A percentile compares a stretch with the other conserved stretches of the same genome.
phyloP scores from a whole-genome alignment of 352 stramenopile species.

The Peronosclerospora sorghi region DNA sequence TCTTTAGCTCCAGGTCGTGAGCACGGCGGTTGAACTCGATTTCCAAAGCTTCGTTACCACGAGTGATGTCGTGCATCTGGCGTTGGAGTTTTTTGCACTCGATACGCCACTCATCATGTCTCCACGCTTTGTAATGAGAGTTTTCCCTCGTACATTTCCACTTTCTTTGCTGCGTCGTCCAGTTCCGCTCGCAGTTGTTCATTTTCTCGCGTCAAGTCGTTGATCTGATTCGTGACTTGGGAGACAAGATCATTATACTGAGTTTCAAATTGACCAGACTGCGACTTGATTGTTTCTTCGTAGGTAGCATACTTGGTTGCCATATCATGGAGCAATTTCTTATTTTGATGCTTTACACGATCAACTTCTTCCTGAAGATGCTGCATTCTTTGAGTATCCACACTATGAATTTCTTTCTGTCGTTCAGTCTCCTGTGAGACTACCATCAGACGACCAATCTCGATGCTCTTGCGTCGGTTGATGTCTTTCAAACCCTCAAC shows the following conservation, averaged over 20 bases:
- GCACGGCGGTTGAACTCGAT: constrained; percentile 39
- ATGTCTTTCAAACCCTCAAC: no score
- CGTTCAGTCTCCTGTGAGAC: no score
- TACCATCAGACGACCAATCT: no score
- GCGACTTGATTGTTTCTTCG: constrained; percentile 33
- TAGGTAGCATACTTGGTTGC: constrained; percentile 33
- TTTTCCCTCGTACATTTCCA: constrained; percentile 21
- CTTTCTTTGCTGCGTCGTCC: constrained; percentile 35
- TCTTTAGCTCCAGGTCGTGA: constrained; percentile 37
- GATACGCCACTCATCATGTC: constrained; percentile 31
- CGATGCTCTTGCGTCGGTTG: no score
- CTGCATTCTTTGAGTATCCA: no score
- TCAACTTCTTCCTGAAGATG: no score
- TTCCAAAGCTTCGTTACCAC: constrained; percentile 34
- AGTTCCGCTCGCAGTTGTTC: no score
- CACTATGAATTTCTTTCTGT: no score
- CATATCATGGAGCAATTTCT: constrained; percentile 33
- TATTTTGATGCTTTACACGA: constrained; percentile 25
- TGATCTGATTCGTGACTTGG: constrained; percentile 40
- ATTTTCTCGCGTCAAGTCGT: constrained; percentile 37
- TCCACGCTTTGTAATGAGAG: constrained; percentile 24
- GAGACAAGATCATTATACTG: constrained; percentile 46
- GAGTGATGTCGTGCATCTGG: constrained; percentile 23
- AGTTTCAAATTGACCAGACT: constrained; percentile 38
- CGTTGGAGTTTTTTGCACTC: constrained; percentile 39